Evolutionary conservation across 2,329 filamentous ascomycete genomes (phyloP), one percentile per base, ranked within the genome.

Genomic region (Phaeosphaeria sp.): DNA sequence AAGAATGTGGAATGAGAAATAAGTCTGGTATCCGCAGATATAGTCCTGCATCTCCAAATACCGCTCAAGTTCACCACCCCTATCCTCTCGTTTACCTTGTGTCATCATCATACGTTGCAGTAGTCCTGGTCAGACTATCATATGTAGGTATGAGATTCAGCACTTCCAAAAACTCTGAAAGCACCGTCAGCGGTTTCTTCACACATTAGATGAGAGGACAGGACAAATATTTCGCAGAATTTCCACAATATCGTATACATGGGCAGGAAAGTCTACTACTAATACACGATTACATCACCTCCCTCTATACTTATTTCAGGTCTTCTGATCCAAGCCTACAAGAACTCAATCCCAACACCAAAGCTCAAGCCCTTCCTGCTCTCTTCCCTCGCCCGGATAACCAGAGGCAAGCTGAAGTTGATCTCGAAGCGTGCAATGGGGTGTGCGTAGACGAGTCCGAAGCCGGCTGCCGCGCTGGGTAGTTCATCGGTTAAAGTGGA

Each of bases 301-400:
- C 36, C 13, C 61, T 48, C 17, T 17, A 13, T 15, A 6, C 30
- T 3, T 13, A 3, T 15, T 36, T 11, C 30, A 5, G 3, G 6
- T 13, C 5, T 39, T 39, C 4, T 39, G 15, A 13, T 36, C 30
- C 6, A 3, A 6, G 6, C 11, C 43, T 90, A 98, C 84, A 98
- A 80, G 76, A 99, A 97, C 80, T 91, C 96, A 73, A 99, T 93
- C 49, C 95, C 95, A 42, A 99, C 92, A n/a, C 95, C 95, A 69
- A 99, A 89, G 76, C 95, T 93, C 63, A 99, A 74, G 1, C 95
- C 95, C 80, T 99, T 99, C 54, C 94, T 87, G 17, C 88, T 89
- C 68, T 95, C 89, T 79, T 99, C 95, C 36, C 92, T 93, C 63
- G 86, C 89, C 57, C 95, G 86, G 71, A 92, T 77, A 18, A 94